Evolutionary conservation across 805 yeast species (phyloP).

Genomic region (Alloascoidea hylecoeti): DNA sequence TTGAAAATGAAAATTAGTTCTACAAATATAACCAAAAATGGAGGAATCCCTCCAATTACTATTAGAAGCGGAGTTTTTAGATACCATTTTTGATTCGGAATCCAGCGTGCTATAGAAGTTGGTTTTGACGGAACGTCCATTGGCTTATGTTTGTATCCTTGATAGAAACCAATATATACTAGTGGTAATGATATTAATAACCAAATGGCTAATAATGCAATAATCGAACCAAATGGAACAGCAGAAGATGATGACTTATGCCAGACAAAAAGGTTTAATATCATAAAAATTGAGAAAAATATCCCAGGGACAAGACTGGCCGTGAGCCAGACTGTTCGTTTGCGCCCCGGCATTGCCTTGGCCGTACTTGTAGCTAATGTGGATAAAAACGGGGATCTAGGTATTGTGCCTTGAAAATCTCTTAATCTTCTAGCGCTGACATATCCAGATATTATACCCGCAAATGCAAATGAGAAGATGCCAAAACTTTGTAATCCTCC

Average conservation of each 20-base stretch:
- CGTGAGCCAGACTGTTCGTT: neutral
- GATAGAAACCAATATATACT: constrained; percentile 48
- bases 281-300: constrained; percentile 32
- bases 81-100: constrained; percentile 11
- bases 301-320: constrained; percentile 11
- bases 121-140: constrained; percentile 11
- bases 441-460: constrained; percentile 67
- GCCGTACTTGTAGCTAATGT: no score
- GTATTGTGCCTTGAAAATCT: neutral
- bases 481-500: constrained; percentile 56
- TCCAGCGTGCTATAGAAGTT: constrained; percentile 18
- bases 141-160: constrained; percentile 20
- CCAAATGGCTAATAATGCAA: constrained; percentile 43
- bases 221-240: constrained; percentile 64
- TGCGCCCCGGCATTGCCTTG: neutral
- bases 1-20: constrained; percentile 62
- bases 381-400: no score
- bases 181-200: constrained; percentile 61
- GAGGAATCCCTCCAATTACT: constrained; percentile 52
- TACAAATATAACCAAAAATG: constrained; percentile 71
- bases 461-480: constrained; percentile 41
- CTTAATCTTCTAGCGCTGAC: constrained; percentile 39
- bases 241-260: constrained; percentile 63
- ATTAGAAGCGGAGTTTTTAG: constrained; percentile 8
- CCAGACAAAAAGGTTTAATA: constrained; percentile 64